Conservation (phyloP, 129 eudicot genomes). For the Ambrosia trifida region DNA sequence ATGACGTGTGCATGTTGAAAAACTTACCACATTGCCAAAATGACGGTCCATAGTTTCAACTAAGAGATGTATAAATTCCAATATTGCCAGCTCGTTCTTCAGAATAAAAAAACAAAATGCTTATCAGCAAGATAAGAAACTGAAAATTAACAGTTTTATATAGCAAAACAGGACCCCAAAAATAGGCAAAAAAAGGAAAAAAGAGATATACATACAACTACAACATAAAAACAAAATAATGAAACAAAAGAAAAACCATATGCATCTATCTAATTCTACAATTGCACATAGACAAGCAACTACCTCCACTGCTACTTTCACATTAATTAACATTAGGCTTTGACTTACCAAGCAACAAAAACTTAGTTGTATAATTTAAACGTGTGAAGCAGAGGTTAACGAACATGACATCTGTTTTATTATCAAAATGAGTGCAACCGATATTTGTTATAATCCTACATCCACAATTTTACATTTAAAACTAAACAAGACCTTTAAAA, state of each 20-base stretch:
- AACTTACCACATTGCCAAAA: conserved; percentile 84
- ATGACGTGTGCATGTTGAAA: neutral
- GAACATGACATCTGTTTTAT: neutral
- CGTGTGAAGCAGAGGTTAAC: too few relatives aligned
- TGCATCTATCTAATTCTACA: too few relatives aligned
- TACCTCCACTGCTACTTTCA: neutral
- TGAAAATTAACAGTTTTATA: neutral
- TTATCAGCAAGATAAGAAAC: conserved; percentile 3
- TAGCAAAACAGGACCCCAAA: neutral
- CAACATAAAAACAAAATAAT: neutral
- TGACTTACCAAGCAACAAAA: too few relatives aligned
- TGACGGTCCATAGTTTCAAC: conserved; percentile 98
- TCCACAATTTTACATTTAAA: neutral
- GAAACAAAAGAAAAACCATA: neutral
- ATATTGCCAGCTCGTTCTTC: conserved; percentile 71
- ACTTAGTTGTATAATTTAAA: too few relatives aligned
- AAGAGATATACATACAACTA: neutral
- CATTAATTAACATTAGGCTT: neutral
- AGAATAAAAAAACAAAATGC: neutral
- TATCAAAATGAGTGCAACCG: neutral
- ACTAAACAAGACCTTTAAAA: neutral
- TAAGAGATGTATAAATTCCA: conserved; percentile 77
- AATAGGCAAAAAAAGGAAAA: neutral
- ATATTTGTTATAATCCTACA: neutral
- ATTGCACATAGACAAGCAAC: too few relatives aligned